A percentile compares a stretch with the other conserved stretches of the same genome.
Conservation (phyloP, 441 rosid species). For the Arabidopsis hybrid region DNA sequence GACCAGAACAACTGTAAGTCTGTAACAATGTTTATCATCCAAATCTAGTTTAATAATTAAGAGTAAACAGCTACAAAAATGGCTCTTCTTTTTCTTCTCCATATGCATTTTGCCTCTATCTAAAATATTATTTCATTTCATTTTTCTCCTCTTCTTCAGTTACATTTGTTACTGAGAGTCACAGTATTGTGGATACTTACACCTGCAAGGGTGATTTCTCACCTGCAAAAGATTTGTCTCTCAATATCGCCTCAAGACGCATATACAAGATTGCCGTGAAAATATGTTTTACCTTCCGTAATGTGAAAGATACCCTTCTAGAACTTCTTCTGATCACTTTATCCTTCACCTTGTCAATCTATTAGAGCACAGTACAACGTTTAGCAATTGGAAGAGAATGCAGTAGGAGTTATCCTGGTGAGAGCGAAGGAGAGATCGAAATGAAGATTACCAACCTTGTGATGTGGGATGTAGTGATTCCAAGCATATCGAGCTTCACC, state of each 20-base stretch:
- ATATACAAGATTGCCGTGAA: not conserved
- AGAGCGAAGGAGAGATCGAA: not conserved
- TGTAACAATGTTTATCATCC: not conserved
- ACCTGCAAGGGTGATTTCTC: conserved; percentile 71
- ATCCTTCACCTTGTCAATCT: conserved; percentile 87
- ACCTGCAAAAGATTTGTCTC: conserved; percentile 59
- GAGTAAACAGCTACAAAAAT: conserved; percentile 4
- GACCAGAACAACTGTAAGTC: not conserved
- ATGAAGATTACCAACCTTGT: conserved; percentile 62
- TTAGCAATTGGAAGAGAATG: conserved; percentile 23
- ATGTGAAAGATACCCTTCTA: conserved; percentile 90
- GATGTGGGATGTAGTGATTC: conserved; percentile 97
- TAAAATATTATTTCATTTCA: not conserved
- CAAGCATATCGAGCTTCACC: conserved; percentile 98
- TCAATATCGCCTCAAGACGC: not conserved
- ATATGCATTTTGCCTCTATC: not conserved
- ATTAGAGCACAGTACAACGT: conserved; percentile 27
- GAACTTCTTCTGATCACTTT: conserved; percentile 67
- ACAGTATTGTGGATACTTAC: conserved; percentile 78
- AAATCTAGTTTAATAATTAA: not conserved
- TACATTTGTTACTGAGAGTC: conserved; percentile 60
- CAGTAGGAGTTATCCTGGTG: not conserved
- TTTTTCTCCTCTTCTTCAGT: not conserved
- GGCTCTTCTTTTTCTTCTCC: not conserved
- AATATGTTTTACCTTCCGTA: conserved; percentile 69